Conservation (phyloP, 208 protist species). For the Porcisia deanei region DNA sequence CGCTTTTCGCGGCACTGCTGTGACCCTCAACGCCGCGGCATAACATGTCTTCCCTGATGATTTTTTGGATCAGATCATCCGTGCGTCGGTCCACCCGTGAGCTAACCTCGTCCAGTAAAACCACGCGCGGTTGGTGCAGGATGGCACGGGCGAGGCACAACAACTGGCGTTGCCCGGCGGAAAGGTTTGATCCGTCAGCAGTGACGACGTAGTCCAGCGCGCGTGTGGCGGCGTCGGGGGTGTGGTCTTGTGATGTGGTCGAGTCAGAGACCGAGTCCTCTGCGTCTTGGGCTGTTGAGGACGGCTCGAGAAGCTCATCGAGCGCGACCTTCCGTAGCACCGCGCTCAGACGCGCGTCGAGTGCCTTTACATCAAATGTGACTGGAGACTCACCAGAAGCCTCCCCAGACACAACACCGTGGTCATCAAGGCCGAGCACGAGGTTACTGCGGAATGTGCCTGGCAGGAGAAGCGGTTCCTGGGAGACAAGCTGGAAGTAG, state of each 20-base stretch:
- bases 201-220: conserved; percentile 66
- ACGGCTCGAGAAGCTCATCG: conserved; percentile 41
- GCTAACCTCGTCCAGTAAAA: conserved; percentile 98
- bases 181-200: conserved; percentile 87
- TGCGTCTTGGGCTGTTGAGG: background rate
- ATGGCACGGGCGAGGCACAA: conserved; percentile 96
- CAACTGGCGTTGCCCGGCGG: conserved; percentile 95
- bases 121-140: conserved; percentile 82
- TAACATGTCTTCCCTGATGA: conserved; percentile 79
- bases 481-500: conserved; percentile 97
- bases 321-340: conserved; percentile 47
- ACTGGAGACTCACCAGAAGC: background rate
- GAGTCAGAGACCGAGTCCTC: background rate
- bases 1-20: conserved; percentile 46
- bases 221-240: conserved; percentile 16
- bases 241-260: background rate
- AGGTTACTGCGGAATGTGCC: conserved; percentile 96
- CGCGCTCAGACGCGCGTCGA: conserved; percentile 42
- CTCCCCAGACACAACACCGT: background rate
- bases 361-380: background rate
- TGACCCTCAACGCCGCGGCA: conserved; percentile 19
- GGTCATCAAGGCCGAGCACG: conserved; percentile 46
- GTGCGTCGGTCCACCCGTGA: conserved; percentile 78
- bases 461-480: conserved; percentile 96
- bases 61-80: conserved; percentile 92